Percentiles rank a stretch among this genome's conserved stretches.
Evolutionary conservation across 2,329 filamentous ascomycete genomes (phyloP).

Genomic region (Bipolaris sorokiniana): DNA sequence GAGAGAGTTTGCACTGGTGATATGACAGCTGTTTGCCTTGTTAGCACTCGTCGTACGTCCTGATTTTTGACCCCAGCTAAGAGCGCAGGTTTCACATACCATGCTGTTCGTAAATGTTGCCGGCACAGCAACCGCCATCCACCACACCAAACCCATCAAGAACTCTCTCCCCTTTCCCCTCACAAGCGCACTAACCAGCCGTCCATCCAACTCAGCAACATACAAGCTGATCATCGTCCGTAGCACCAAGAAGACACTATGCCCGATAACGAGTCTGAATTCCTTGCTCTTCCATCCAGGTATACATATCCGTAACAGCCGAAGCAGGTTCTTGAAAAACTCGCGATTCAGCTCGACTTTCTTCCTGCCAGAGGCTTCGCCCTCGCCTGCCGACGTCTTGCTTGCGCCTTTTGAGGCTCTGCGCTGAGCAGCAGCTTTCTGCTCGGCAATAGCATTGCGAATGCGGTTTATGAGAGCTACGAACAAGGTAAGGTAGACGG

Average conservation of each 20-base stretch:
- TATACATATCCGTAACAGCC: constrained; percentile 83
- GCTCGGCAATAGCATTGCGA: constrained; percentile 88
- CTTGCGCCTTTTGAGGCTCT: constrained; percentile 50
- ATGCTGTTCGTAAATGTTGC: constrained; percentile 99
- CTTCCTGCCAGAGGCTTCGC: constrained; percentile 60
- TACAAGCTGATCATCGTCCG: constrained; percentile 92
- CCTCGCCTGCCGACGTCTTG: constrained; percentile 51
- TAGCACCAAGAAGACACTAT: constrained; percentile 90
- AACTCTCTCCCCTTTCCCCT: constrained; percentile 92
- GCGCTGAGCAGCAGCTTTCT: constrained; percentile 80
- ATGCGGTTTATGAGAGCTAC: constrained; percentile 70
- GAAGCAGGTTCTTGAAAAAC: constrained; percentile 77
- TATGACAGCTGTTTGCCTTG: constrained; percentile 74
- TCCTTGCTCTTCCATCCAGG: constrained; percentile 91
- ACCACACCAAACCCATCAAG: constrained; percentile 86
- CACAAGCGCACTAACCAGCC: constrained; percentile 88
- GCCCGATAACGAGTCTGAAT: constrained; percentile 81
- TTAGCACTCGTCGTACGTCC: not conserved
- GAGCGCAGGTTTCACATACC: constrained; percentile 60
- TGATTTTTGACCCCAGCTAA: not conserved
- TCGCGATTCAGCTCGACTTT: constrained; percentile 93
- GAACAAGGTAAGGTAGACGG: constrained; percentile 52
- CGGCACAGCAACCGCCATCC: constrained; percentile 96
- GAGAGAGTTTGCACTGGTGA: constrained; percentile 91
- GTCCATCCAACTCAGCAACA: constrained; percentile 94